phyloP scores from a whole-genome alignment of 2,329 filamentous ascomycete species.

The Colletotrichum gloeosporioides region DNA sequence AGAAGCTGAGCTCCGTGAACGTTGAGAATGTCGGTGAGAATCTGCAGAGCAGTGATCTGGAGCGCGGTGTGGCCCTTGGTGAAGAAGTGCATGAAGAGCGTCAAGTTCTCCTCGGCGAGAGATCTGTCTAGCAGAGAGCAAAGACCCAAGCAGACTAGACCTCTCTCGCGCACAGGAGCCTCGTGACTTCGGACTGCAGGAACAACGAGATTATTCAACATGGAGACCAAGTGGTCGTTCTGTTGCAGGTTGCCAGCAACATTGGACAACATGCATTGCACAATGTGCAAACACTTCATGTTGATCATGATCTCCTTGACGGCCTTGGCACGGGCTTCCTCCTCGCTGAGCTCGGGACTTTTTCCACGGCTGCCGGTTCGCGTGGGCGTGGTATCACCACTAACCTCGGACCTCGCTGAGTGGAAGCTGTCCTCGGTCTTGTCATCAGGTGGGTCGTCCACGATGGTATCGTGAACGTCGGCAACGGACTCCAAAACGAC shows the following conservation, averaged over 20 bases:
- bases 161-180: constrained; percentile 88
- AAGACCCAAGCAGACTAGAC: constrained; percentile 86
- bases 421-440: constrained; percentile 81
- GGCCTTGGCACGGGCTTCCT: constrained; percentile 75
- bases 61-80: constrained; percentile 88
- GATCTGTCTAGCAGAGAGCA: constrained; percentile 92
- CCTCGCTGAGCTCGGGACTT: constrained; percentile 58
- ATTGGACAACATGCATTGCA: constrained; percentile 96
- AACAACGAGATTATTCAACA: constrained; percentile 96
- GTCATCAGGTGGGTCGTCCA: constrained; percentile 66
- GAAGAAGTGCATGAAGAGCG: constrained; percentile 95
- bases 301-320: constrained; percentile 94
- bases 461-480: constrained; percentile 94
- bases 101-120: constrained; percentile 89
- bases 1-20: constrained; percentile 84
- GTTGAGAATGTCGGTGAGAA: constrained; percentile 90
- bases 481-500: constrained; percentile 92
- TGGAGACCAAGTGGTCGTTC: constrained; percentile 91
- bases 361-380: constrained; percentile 48
- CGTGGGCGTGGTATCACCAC: constrained; percentile 64
- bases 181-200: constrained; percentile 94
- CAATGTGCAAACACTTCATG: constrained; percentile 97
- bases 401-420: constrained; percentile 87
- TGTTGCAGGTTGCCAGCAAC: constrained; percentile 87
- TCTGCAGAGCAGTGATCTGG: constrained; percentile 89